Conservation (phyloP, 1,284 basidiomycete species). For the Irpex rosettiformis region DNA sequence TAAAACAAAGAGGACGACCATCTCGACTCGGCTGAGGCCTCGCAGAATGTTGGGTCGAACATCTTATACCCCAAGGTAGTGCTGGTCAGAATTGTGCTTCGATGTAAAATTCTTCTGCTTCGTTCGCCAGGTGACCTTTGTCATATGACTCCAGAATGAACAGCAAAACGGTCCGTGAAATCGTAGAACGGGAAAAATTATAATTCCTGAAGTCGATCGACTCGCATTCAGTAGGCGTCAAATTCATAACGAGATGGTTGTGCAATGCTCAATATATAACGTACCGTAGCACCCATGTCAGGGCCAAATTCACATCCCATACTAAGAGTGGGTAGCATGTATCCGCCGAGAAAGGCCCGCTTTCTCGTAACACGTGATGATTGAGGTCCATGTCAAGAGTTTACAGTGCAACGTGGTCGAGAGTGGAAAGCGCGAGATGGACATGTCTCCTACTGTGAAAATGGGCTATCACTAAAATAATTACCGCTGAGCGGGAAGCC, state of each 20-base stretch:
- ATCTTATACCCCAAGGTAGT: background rate
- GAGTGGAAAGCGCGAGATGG: background rate
- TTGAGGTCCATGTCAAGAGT: background rate
- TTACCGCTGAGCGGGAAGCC: slow-evolving; percentile 50
- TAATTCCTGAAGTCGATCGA: background rate
- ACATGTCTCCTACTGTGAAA: background rate
- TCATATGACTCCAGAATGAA: background rate
- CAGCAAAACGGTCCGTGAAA: background rate
- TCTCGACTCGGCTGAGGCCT: background rate
- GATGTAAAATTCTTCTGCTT: background rate
- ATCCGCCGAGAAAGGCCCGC: background rate
- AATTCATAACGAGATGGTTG: background rate
- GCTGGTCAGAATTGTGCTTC: background rate
- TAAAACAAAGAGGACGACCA: background rate
- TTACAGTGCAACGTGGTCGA: background rate
- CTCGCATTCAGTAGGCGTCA: background rate
- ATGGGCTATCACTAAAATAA: slow-evolving; percentile 62
- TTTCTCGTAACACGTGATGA: background rate
- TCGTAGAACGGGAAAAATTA: background rate
- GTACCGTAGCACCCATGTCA: background rate
- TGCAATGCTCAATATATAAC: background rate
- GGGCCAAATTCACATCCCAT: background rate
- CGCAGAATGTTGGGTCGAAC: background rate
- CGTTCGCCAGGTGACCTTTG: background rate
- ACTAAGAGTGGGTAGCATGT: background rate